A percentile compares a stretch with the other conserved stretches of the same genome.
Evolutionary conservation across 2,329 filamentous ascomycete genomes (phyloP).

Genomic region (Exserohilum turcica): DNA sequence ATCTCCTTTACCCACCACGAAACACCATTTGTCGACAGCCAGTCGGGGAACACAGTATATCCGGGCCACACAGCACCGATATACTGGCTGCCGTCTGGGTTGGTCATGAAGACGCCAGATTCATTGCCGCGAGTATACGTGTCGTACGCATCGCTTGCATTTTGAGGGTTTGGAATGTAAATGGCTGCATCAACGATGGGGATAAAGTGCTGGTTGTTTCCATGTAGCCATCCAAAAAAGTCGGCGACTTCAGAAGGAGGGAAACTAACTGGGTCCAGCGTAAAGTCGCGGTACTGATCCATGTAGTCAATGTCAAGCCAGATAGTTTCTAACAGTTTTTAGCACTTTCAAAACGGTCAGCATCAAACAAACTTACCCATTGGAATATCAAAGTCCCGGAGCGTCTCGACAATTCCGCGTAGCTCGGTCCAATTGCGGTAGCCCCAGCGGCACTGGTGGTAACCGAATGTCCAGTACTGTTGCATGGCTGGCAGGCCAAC

Average conservation of each 20-base stretch:
- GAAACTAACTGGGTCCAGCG: slow-evolving; percentile 60
- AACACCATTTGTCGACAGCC: slow-evolving; percentile 63
- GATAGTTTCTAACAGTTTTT: slow-evolving; percentile 37
- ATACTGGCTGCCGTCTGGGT: slow-evolving; percentile 61
- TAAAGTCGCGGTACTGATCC: slow-evolving; percentile 60
- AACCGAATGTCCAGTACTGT: slow-evolving; percentile 79
- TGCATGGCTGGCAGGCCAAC: slow-evolving; percentile 77
- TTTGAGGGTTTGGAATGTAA: slow-evolving; percentile 74
- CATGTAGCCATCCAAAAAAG: slow-evolving; percentile 60
- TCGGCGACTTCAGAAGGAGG: slow-evolving; percentile 55
- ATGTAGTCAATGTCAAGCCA: slow-evolving; percentile 55
- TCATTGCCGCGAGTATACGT: slow-evolving; percentile 58
- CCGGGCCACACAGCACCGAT: slow-evolving; percentile 63
- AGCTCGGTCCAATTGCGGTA: slow-evolving; percentile 74
- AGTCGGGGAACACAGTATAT: slow-evolving; percentile 66
- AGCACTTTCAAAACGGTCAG: neutral
- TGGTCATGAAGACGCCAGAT: slow-evolving; percentile 57
- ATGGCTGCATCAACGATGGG: slow-evolving; percentile 68
- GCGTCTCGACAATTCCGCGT: slow-evolving; percentile 61
- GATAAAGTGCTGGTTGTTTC: slow-evolving; percentile 62
- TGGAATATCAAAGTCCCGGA: slow-evolving; percentile 61
- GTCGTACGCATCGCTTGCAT: slow-evolving; percentile 63
- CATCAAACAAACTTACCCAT: slow-evolving; percentile 35
- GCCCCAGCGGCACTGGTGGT: slow-evolving; percentile 83
- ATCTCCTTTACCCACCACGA: slow-evolving; percentile 65